Evolutionary conservation across 371 early-diverging fungal species (phyloP).

Genomic region (Nematocida minor): DNA sequence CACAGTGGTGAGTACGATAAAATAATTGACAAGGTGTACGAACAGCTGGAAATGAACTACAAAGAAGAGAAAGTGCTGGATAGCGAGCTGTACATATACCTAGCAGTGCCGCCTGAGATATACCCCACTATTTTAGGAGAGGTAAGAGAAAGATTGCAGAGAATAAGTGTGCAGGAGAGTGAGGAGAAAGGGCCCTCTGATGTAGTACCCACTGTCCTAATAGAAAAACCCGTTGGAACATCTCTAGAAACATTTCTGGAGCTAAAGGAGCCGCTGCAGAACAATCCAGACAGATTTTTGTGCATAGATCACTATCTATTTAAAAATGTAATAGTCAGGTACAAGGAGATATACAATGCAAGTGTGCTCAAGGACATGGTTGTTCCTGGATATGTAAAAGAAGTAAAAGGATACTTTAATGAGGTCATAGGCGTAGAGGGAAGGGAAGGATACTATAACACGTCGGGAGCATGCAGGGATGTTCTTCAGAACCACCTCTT

Average conservation of each 20-base stretch:
- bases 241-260: constrained; percentile 73
- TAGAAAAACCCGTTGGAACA: constrained; percentile 98
- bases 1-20: constrained; percentile 77
- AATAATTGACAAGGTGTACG: constrained; percentile 66
- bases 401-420: constrained; percentile 93
- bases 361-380: background rate
- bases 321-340: constrained; percentile 57
- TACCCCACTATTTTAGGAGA: constrained; percentile 75
- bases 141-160: constrained; percentile 69
- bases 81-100: constrained; percentile 73
- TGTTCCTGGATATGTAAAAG: constrained; percentile 78
- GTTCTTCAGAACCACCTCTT: constrained; percentile 94
- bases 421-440: constrained; percentile 93
- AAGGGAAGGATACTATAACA: constrained; percentile 88
- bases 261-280: constrained; percentile 13
- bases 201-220: constrained; percentile 67
- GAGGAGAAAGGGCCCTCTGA: constrained; percentile 19
- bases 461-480: constrained; percentile 94
- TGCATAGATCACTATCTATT: constrained; percentile 66
- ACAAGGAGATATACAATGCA: constrained; percentile 42
- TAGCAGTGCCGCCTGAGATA: constrained; percentile 90
- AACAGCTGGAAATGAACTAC: background rate
- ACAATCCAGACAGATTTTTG: constrained; percentile 8
- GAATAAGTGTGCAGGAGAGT: constrained; percentile 57
- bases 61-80: constrained; percentile 13